Evolutionary conservation across 2,329 filamentous ascomycete genomes (phyloP).

Genomic region (Sporothrix dimorphospora): DNA sequence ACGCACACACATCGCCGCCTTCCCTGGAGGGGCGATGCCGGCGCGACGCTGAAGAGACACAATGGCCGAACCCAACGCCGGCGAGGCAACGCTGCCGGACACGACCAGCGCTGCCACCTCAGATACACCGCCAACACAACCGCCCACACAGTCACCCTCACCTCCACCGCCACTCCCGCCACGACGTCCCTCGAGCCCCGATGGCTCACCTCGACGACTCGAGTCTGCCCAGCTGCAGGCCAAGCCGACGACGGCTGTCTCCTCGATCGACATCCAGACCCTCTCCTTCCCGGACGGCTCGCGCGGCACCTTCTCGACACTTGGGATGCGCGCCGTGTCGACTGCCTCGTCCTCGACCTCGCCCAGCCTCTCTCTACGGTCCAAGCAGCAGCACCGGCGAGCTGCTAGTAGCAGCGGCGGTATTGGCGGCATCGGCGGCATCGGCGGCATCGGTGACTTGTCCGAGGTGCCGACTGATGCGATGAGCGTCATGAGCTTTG

Average conservation of each 20-base stretch:
- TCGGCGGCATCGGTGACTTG: constrained; percentile 10
- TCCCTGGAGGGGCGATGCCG: constrained; percentile 2
- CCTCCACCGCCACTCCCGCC: constrained; percentile 57
- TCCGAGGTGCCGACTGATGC: constrained; percentile 63
- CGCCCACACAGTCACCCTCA: constrained; percentile 42
- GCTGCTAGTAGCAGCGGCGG: constrained; percentile 31
- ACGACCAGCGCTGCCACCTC: not conserved
- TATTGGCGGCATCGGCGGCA: not conserved
- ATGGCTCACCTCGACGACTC: constrained; percentile 36
- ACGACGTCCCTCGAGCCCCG: constrained; percentile 34
- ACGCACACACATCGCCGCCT: not conserved
- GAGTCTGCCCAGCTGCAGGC: constrained; percentile 52
- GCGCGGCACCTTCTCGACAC: constrained; percentile 62
- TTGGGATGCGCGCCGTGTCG: constrained; percentile 43
- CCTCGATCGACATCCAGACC: constrained; percentile 77
- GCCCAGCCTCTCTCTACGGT: constrained; percentile 14
- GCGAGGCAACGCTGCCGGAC: constrained; percentile 16
- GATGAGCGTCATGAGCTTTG: constrained; percentile 68
- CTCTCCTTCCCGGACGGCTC: constrained; percentile 72
- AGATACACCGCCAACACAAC: constrained; percentile 39
- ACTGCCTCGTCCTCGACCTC: constrained; percentile 35
- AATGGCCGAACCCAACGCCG: constrained; percentile 38
- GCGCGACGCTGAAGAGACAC: not conserved
- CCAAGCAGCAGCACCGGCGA: constrained; percentile 20
- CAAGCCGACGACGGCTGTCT: constrained; percentile 81